Conservation (phyloP, 2,329 filamentous ascomycete genomes). For the Ascocoryne sarcoides region DNA sequence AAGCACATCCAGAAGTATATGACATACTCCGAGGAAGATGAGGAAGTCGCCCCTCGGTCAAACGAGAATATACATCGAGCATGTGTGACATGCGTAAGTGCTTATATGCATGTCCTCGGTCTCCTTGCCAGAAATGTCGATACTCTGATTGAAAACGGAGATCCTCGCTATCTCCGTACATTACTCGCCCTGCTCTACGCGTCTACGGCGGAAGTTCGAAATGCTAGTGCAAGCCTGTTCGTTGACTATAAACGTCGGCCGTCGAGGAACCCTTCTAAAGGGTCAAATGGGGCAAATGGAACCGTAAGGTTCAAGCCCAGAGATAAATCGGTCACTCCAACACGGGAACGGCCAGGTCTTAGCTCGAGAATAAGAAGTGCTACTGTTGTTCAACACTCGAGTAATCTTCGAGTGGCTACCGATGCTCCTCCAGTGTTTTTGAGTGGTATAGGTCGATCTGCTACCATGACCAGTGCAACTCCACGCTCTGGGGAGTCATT, state of each 20-base stretch:
- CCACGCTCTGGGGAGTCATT: conserved; percentile 80
- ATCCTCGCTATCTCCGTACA: conserved; percentile 58
- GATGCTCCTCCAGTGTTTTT: conserved; percentile 43
- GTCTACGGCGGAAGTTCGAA: conserved; percentile 56
- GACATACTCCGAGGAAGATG: conserved; percentile 39
- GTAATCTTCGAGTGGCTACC: conserved; percentile 43
- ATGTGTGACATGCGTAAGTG: conserved; percentile 53
- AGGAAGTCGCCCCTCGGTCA: conserved; percentile 37
- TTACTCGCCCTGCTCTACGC: conserved; percentile 56
- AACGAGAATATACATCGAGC: conserved; percentile 57
- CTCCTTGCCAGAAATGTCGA: conserved; percentile 53
- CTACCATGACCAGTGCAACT: conserved; percentile 45
- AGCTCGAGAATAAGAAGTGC: conserved; percentile 26
- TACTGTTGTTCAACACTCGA: conserved; percentile 26
- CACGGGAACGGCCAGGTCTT: conserved; percentile 37
- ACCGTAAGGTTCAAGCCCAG: conserved; percentile 32
- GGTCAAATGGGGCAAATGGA: neutral
- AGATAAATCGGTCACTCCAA: conserved; percentile 46
- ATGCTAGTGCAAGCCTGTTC: conserved; percentile 21
- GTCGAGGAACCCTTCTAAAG: neutral
- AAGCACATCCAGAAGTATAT: conserved; percentile 57
- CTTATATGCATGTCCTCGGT: conserved; percentile 57
- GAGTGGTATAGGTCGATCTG: conserved; percentile 42
- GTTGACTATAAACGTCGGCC: conserved; percentile 7
- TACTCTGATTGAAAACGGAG: conserved; percentile 54